Evolutionary conservation across 139 green algal genomes (phyloP), one percentile per base, ranked within the genome.

Genomic region (Chara braunii): DNA sequence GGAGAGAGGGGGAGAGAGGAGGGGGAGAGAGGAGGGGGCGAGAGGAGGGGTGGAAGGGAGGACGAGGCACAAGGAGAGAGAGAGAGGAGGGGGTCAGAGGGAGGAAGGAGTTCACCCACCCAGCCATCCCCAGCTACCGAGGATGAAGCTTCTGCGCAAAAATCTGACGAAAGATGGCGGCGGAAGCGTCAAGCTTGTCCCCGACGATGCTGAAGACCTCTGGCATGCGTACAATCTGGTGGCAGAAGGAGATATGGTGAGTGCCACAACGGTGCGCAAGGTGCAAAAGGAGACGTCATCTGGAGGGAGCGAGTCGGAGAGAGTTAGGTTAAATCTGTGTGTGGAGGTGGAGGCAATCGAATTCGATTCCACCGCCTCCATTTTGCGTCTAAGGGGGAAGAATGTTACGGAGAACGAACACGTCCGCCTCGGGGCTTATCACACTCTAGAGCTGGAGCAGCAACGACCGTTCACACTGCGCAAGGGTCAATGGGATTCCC

Each of bases 381-480:
- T 53, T 12, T 22, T 84, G 8, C 68, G 78, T 4, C 9, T 83
- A 8, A 8, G 74, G 60, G 37, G 75, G 45, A 40, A 65, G 50
- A 86, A 89, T 51, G 34, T 87, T 24, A 87, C 84, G 0, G 90
- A 97, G 73, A 88, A 48, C 12, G 92, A 96, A 64, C 80, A 95
- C 67, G 85, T 99, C 12, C 90, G 89, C 78, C 28, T 76, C 2
- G 67, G 67, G 6, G 86, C 89, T 1, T 95, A 94, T 68, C 92
- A 99, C 85, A 97, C 91, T 0, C 53, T 96, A 32, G 88, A 95
- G 67, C 70, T 98, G 31, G 85, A 92, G 74, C 80, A 70, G 29
- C 69, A 90, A 5, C 72, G 86, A 0, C 72, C 86, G 1, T 91
- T 97, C 68, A 91, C 67, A 0, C 63, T 97, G 1, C 29, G 64